phyloP scores from a whole-genome alignment of 78 protist genomes.

The Speleostelium caveatum region DNA sequence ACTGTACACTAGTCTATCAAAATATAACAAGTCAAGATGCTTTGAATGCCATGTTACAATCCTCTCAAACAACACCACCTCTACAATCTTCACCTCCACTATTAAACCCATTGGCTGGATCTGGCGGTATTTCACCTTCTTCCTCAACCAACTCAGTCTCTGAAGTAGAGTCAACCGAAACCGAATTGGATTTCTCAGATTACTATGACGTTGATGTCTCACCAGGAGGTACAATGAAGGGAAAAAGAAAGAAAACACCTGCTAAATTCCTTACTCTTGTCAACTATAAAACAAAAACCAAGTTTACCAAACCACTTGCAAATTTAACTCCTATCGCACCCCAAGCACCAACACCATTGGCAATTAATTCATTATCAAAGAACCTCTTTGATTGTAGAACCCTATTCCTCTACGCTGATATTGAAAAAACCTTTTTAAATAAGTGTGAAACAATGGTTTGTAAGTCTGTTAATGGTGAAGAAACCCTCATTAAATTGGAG shows the following conservation, averaged over 20 bases:
- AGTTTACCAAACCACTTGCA: background rate
- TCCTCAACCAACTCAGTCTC: background rate
- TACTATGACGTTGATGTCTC: conserved; percentile 57
- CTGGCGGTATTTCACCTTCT: background rate
- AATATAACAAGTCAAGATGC: background rate
- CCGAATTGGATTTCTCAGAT: conserved; percentile 36
- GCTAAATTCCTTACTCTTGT: conserved; percentile 47
- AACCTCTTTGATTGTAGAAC: conserved; percentile 27
- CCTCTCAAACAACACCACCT: conserved; percentile 22
- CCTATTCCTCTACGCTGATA: conserved; percentile 43
- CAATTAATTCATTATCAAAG: background rate
- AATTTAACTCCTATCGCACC: background rate
- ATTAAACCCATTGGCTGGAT: background rate
- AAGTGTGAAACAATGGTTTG: conserved; percentile 35
- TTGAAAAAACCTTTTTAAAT: conserved; percentile 26
- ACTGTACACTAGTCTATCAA: conserved; percentile 5
- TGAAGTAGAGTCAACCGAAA: background rate
- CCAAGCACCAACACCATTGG: background rate
- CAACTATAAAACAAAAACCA: conserved; percentile 27
- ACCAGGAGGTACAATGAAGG: conserved; percentile 71
- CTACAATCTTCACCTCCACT: background rate
- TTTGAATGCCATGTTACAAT: no score
- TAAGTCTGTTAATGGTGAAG: conserved; percentile 13
- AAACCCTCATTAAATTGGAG: conserved; percentile 10
- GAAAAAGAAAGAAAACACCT: conserved; percentile 43